These are phyloP conservation scores for Agarophyton chilense DNA, from an alignment of 23 red algal species.

Conservation along the genomic window DNA sequence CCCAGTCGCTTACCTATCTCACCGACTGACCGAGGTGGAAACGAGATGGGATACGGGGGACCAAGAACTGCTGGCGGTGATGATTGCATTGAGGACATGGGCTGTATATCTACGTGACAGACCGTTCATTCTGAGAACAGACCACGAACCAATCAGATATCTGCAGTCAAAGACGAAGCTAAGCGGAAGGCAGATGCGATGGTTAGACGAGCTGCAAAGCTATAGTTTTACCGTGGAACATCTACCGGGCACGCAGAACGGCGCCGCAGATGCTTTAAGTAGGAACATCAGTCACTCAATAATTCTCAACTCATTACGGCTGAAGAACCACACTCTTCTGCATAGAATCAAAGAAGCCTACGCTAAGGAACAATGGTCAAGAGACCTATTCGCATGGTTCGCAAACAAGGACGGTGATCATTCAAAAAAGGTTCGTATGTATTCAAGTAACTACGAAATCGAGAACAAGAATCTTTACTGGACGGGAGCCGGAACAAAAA, in stretches of 20 bases:
- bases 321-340: background rate
- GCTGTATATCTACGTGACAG: background rate
- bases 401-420: background rate
- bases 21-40: background rate
- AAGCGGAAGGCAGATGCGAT: background rate
- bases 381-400: background rate
- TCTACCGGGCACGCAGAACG: background rate
- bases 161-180: slow-evolving; percentile 15
- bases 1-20: slow-evolving; percentile 10
- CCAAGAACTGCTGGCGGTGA: background rate
- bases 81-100: background rate
- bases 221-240: background rate
- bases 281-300: background rate
- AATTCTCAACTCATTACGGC: background rate
- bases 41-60: background rate
- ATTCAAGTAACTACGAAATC: background rate
- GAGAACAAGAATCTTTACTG: too few relatives aligned
- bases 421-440: background rate
- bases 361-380: background rate
- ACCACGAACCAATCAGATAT: slow-evolving; percentile 48
- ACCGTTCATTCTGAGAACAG: slow-evolving; percentile 17
- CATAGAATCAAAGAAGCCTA: background rate
- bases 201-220: slow-evolving; percentile 6
- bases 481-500: background rate
- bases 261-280: background rate